Evolutionary conservation across 2,329 filamentous ascomycete genomes (phyloP), one percentile per base, ranked within the genome.

Genomic region (Diaporthe batatas): DNA sequence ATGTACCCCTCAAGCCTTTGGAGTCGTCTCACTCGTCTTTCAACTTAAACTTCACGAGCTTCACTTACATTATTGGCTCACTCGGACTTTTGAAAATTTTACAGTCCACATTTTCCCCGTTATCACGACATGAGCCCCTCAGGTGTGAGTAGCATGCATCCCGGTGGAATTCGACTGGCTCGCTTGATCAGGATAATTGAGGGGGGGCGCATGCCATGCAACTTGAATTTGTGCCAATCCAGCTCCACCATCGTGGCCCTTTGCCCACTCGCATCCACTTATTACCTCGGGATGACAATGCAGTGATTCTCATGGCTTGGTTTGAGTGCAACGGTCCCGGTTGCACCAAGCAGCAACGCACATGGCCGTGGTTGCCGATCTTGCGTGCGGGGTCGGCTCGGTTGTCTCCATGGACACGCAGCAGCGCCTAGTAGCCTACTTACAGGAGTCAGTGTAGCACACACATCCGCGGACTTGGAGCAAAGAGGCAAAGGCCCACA

Each of bases 341-440:
- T 53, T 67, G 32, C 32, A 53, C 47, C 44, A 36, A 36, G n/a
- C 47, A 44, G 18, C 4, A 32, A 1, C 2, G 47, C 14, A 25
- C 32, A 23, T 25, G 44, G 29, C 21, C n/a, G n/a, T 32, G 32
- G 18, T 67, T 71, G 70, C 70, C 51, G 70, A 71, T 71, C 70
- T 71, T 32, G 29, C 36, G 70, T 71, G 70, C 70, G 70, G 70
- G 70, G 68, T 62, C 53, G 44, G n/a, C 4, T 39, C 36, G 36
- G 36, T 12, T 39, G 21, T 25, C 62, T 65, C 44, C 62, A 23
- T 51, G 44, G 25, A 3, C 36, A 34, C 34, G 32, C 21, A 39
- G 54, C 32, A 58, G 21, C 8, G 21, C 8, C 21, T 42, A 42
- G 44, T n/a, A 49, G 4, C 6, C 8, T 58, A 36, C 32, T 18